Conservation (phyloP, 2,329 filamentous ascomycete species). For the Xylaria arbuscula region DNA sequence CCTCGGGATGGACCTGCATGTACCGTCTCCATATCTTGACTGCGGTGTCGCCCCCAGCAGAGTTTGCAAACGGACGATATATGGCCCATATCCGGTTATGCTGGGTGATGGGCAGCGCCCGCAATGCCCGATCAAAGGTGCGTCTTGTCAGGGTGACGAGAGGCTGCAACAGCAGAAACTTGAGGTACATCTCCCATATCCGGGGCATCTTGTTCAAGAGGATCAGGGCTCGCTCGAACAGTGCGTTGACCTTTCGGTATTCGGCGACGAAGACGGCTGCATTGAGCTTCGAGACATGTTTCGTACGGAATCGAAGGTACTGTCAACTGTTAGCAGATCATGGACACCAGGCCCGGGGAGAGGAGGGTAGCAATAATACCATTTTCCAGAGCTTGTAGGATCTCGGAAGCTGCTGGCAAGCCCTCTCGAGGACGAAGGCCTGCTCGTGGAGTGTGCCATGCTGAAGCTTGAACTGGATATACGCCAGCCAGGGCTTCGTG, state of each 20-base stretch:
- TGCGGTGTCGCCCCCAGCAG: constrained; percentile 88
- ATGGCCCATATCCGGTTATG: constrained; percentile 95
- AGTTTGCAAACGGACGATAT: constrained; percentile 91
- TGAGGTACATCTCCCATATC: constrained; percentile 98
- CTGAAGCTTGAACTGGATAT: constrained; percentile 89
- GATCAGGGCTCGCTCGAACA: constrained; percentile 92
- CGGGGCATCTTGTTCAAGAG: constrained; percentile 98
- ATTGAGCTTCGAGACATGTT: constrained; percentile 85
- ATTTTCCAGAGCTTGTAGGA: constrained; percentile 99
- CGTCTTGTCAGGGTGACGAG: constrained; percentile 85
- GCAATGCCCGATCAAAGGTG: constrained; percentile 90
- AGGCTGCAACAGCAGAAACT: constrained; percentile 91
- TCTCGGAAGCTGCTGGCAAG: constrained; percentile 87
- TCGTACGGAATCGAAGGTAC: constrained; percentile 87
- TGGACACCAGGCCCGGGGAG: constrained; percentile 19
- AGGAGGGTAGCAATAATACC: constrained; percentile 58
- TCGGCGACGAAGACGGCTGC: constrained; percentile 82
- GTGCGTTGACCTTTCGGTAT: constrained; percentile 91
- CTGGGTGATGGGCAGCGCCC: constrained; percentile 91
- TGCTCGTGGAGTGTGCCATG: constrained; percentile 89
- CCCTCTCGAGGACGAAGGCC: constrained; percentile 87
- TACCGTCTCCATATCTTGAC: constrained; percentile 95
- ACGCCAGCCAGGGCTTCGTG: constrained; percentile 94
- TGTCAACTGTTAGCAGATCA: constrained; percentile 50
- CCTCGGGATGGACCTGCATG: constrained; percentile 96